Evolutionary conservation across 768 basidiomycete species (phyloP).

Genomic region (Gymnopilus junonius): DNA sequence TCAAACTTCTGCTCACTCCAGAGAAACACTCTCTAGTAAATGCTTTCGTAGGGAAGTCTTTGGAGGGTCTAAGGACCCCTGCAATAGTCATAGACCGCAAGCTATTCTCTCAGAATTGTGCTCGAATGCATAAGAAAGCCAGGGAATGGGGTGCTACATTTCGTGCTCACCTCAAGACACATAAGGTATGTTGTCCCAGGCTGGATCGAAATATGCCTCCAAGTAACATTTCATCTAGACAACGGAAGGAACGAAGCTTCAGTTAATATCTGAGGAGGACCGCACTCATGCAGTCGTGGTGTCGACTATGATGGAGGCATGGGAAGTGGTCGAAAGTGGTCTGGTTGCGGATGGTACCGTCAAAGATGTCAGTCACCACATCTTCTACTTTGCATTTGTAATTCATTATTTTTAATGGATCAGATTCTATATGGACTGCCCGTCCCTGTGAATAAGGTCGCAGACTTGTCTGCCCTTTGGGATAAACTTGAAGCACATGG

Average conservation of each 20-base stretch:
- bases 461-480: constrained; percentile 66
- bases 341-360: constrained; percentile 73
- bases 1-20: constrained; percentile 31
- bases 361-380: constrained; percentile 66
- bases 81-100: constrained; percentile 79
- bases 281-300: constrained; percentile 69
- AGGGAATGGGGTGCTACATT: constrained; percentile 71
- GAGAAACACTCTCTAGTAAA: constrained; percentile 52
- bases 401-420: background rate
- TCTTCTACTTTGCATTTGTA: background rate
- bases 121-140: constrained; percentile 69
- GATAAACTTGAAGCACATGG: constrained; percentile 57
- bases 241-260: constrained; percentile 71
- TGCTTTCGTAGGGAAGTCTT: constrained; percentile 59
- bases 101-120: constrained; percentile 75
- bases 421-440: constrained; percentile 87
- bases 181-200: constrained; percentile 56
- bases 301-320: constrained; percentile 85
- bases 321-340: constrained; percentile 70
- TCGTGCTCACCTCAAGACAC: constrained; percentile 85
- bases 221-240: constrained; percentile 50
- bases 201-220: background rate
- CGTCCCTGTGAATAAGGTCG: constrained; percentile 68
- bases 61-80: constrained; percentile 71
- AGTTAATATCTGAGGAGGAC: constrained; percentile 59